These are phyloP conservation scores for Handroanthus guayacan DNA, from an alignment of 257 asterid species.

Conservation along the genomic window DNA sequence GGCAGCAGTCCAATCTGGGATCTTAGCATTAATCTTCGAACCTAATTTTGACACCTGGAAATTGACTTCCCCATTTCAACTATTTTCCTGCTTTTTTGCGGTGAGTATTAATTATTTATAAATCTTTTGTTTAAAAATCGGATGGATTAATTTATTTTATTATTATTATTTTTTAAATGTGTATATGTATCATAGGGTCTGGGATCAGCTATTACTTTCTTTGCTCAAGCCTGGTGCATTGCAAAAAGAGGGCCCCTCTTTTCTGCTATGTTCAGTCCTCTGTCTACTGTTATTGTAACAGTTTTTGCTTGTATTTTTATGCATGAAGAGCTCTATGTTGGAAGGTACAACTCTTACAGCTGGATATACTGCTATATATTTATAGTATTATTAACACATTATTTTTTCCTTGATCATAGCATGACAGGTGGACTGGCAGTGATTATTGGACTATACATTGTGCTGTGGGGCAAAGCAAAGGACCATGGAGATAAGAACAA, in stretches of 20 bases:
- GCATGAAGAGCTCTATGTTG: slow-evolving; percentile 70
- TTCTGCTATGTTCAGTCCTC: slow-evolving; percentile 77
- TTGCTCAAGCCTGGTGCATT: slow-evolving; percentile 74
- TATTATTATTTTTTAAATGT: not conserved
- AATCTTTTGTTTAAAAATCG: too few species aligned
- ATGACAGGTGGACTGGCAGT: slow-evolving; percentile 66
- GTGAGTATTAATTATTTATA: slow-evolving; percentile 33
- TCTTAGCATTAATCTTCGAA: slow-evolving; percentile 36
- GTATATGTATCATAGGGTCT: slow-evolving; percentile 37
- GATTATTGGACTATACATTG: slow-evolving; percentile 67
- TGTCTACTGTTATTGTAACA: slow-evolving; percentile 59
- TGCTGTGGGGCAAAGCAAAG: slow-evolving; percentile 79
- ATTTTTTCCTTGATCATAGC: slow-evolving; percentile 35
- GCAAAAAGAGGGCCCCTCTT: slow-evolving; percentile 67
- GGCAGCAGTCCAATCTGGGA: slow-evolving; percentile 44
- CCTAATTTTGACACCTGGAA: slow-evolving; percentile 39
- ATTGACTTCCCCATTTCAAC: slow-evolving; percentile 39
- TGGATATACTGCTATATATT: too few species aligned
- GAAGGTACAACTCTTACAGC: slow-evolving; percentile 56
- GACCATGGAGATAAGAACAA: slow-evolving; percentile 42
- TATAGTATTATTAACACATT: too few species aligned
- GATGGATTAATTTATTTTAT: too few species aligned
- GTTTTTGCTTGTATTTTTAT: slow-evolving; percentile 55
- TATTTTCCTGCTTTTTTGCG: slow-evolving; percentile 40
- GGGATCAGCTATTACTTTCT: slow-evolving; percentile 55